phyloP scores from a whole-genome alignment of 1,284 basidiomycete genomes.

The Ceratobasidium sp. region DNA sequence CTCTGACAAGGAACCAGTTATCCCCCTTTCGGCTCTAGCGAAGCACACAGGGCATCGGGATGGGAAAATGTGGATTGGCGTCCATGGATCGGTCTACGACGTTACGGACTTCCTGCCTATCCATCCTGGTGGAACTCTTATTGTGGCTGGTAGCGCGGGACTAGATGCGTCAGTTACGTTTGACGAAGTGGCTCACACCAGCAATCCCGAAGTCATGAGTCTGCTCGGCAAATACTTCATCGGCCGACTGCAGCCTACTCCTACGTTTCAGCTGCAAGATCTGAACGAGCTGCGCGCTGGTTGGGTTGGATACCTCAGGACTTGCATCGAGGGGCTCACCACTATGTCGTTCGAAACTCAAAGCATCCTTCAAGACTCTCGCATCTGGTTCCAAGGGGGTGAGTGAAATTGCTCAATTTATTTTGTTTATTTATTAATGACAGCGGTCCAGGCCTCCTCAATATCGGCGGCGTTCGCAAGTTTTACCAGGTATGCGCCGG shows the following conservation, averaged over 20 bases:
- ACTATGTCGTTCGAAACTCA: conserved; percentile 39
- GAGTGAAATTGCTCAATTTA: background rate
- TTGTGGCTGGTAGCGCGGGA: conserved; percentile 39
- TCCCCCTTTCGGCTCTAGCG: conserved; percentile 29
- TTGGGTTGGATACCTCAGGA: conserved; percentile 36
- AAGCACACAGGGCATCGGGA: conserved; percentile 36
- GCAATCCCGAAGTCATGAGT: conserved; percentile 42
- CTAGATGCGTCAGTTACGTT: conserved; percentile 39
- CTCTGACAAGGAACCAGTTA: conserved; percentile 35
- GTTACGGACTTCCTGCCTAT: conserved; percentile 41
- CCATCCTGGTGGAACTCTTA: conserved; percentile 41
- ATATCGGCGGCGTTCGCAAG: conserved; percentile 36
- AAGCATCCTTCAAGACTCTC: conserved; percentile 36
- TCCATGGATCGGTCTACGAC: conserved; percentile 41
- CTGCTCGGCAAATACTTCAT: conserved; percentile 42
- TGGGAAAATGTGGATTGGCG: conserved; percentile 43
- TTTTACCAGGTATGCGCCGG: conserved; percentile 34
- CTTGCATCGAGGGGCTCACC: conserved; percentile 35
- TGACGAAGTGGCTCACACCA: conserved; percentile 41
- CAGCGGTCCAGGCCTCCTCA: conserved; percentile 10
- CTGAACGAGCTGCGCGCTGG: conserved; percentile 27
- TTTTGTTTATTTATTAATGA: background rate
- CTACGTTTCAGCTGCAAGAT: conserved; percentile 27
- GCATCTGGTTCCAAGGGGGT: conserved; percentile 41
- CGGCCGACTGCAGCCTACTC: conserved; percentile 35